A percentile compares a stretch with the other conserved stretches of the same genome.
These are phyloP conservation scores for Candida rishiriensis DNA, from an alignment of 805 yeast genomes.

Conservation along the genomic window DNA sequence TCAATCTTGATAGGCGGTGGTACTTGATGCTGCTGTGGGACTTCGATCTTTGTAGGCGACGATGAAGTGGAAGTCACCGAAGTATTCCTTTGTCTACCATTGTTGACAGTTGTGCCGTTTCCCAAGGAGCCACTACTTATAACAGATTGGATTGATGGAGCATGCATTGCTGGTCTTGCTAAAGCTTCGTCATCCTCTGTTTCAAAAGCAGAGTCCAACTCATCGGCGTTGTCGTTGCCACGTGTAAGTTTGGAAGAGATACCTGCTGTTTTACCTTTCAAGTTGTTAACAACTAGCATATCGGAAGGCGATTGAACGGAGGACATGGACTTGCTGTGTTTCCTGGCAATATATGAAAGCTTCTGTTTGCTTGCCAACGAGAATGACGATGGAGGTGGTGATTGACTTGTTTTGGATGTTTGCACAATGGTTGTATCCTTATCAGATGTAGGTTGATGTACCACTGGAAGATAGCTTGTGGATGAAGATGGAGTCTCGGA, in stretches of 20 bases:
- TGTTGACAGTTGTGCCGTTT: too few species aligned
- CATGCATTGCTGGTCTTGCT: slow-evolving; percentile 4
- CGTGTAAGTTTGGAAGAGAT: slow-evolving; percentile 1
- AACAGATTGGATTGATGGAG: slow-evolving; percentile 2
- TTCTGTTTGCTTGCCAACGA: neutral
- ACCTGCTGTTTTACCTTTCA: slow-evolving; percentile 7
- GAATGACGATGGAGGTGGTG: slow-evolving; percentile 12
- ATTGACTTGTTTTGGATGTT: neutral
- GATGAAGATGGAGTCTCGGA: neutral
- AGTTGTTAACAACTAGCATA: slow-evolving; percentile 28
- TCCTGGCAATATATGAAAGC: slow-evolving; percentile 16
- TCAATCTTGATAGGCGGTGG: slow-evolving; percentile 13
- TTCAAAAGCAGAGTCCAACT: slow-evolving; percentile 21
- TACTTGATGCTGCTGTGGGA: slow-evolving; percentile 1
- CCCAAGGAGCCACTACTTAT: neutral
- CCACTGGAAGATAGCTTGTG: too few species aligned
- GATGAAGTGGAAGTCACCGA: slow-evolving; percentile 3
- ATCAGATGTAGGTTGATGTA: neutral
- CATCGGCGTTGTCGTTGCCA: slow-evolving; percentile 16
- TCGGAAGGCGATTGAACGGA: slow-evolving; percentile 42
- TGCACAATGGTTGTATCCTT: neutral
- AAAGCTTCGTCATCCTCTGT: slow-evolving; percentile 19
- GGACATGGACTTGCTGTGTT: slow-evolving; percentile 40
- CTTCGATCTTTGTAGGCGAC: neutral
- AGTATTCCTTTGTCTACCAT: too few species aligned